Evolutionary conservation across 305 asterid genomes (phyloP).

Genomic region (Coffea humblotiana): DNA sequence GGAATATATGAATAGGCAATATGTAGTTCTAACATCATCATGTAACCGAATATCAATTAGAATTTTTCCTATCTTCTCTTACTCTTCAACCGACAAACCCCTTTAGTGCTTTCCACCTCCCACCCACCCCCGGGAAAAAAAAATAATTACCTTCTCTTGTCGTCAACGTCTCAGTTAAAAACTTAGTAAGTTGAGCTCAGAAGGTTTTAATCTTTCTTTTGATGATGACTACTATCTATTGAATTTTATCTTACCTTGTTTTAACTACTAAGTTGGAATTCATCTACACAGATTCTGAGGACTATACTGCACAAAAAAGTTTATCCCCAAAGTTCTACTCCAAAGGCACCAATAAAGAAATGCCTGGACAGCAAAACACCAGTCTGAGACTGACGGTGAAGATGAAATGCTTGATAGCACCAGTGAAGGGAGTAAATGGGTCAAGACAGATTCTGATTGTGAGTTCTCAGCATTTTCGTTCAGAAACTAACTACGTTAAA

Average conservation of each 20-base stretch:
- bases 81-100: neutral
- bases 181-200: too few relatives aligned
- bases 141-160: too few relatives aligned
- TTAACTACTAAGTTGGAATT: neutral
- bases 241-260: neutral
- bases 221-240: neutral
- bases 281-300: conserved; percentile 53
- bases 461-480: conserved; percentile 24
- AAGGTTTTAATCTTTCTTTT: neutral
- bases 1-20: neutral
- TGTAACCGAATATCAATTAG: too few relatives aligned
- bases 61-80: neutral
- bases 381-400: conserved; percentile 33
- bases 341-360: conserved; percentile 34
- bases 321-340: conserved; percentile 53
- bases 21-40: neutral
- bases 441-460: conserved; percentile 82
- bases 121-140: too few relatives aligned
- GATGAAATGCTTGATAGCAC: conserved; percentile 25
- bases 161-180: too few relatives aligned
- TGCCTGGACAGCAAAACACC: conserved; percentile 37
- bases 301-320: conserved; percentile 67
- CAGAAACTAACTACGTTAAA: neutral
- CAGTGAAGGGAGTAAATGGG: conserved; percentile 62
- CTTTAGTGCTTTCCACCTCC: too few relatives aligned